Evolutionary conservation across 2,329 filamentous ascomycete species (phyloP).

Genomic region (Pseudogymnoascus sp.): DNA sequence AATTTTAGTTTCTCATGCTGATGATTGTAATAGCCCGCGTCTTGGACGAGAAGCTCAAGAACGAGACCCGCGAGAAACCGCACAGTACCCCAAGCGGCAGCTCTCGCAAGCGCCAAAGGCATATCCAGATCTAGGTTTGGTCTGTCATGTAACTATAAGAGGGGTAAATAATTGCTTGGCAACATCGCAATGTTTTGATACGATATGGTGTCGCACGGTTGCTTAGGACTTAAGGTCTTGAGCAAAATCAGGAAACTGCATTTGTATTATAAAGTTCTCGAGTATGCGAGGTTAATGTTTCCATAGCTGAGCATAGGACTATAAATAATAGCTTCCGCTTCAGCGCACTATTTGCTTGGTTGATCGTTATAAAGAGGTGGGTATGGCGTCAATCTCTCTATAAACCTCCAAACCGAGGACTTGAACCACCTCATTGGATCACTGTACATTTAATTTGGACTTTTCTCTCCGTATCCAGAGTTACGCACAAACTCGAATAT

Average conservation of each 20-base stretch:
- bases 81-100: slow-evolving; percentile 9
- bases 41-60: slow-evolving; percentile 60
- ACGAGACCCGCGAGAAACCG: slow-evolving; percentile 55
- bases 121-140: neutral
- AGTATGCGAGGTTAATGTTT: neutral
- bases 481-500: neutral
- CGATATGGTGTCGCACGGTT: neutral
- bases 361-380: neutral
- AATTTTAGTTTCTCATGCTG: slow-evolving; percentile 13
- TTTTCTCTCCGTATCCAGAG: slow-evolving; percentile 5
- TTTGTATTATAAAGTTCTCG: neutral
- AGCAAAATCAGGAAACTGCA: neutral
- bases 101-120: slow-evolving; percentile 7
- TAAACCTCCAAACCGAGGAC: neutral
- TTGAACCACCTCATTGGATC: neutral
- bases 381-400: neutral
- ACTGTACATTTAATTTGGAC: neutral
- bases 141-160: neutral
- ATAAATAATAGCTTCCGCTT: neutral
- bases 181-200: neutral
- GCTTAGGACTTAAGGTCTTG: neutral
- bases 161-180: slow-evolving; percentile 2
- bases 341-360: neutral
- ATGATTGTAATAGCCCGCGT: slow-evolving; percentile 46
- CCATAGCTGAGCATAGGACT: neutral